These are phyloP conservation scores for Tricharina praecox DNA, from an alignment of 495 filamentous ascomycete species.

Conservation along the genomic window DNA sequence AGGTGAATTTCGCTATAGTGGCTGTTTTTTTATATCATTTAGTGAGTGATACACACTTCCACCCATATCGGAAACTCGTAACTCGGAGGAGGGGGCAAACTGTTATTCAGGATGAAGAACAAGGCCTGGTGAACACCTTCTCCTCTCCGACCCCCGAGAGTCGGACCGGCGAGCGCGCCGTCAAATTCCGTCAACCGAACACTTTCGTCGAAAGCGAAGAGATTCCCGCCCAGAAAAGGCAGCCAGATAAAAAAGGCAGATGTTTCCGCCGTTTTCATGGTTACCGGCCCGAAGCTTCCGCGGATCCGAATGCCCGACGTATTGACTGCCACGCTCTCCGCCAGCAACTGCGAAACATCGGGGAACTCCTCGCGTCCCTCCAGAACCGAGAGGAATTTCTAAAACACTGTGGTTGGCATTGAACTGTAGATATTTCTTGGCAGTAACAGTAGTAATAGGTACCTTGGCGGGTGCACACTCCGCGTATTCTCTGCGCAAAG, in stretches of 20 bases:
- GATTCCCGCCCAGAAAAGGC: neutral
- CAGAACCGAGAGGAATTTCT: neutral
- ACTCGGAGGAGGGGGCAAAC: neutral
- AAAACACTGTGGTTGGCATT: neutral
- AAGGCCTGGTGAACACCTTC: neutral
- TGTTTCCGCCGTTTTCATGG: neutral
- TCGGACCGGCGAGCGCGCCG: neutral
- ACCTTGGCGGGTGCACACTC: neutral
- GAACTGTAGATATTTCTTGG: neutral
- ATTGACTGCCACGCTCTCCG: neutral
- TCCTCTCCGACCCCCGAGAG: neutral
- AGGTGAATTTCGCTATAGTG: neutral
- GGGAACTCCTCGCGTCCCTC: neutral
- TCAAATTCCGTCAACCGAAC: neutral
- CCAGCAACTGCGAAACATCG: neutral
- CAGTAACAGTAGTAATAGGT: neutral
- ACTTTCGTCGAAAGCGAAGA: neutral
- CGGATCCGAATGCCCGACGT: neutral
- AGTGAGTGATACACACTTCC: neutral
- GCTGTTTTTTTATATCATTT: neutral
- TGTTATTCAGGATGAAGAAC: neutral
- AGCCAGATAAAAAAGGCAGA: neutral
- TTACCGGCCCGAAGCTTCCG: neutral
- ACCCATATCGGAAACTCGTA: too few species aligned
- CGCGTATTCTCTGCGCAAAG: neutral